Conservation (phyloP, 2,329 filamentous ascomycete genomes). For the Ilyonectria sp. region DNA sequence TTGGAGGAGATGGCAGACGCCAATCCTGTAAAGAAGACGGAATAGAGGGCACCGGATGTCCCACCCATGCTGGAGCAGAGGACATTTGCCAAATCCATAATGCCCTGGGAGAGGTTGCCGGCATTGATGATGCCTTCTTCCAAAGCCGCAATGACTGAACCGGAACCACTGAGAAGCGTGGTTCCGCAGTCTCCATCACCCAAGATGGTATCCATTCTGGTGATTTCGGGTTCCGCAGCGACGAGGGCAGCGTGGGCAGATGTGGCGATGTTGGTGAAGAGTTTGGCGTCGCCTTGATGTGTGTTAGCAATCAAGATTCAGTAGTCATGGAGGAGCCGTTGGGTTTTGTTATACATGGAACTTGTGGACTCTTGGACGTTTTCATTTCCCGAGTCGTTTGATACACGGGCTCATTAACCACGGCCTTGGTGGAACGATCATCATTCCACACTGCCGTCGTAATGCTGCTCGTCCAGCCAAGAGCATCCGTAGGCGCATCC, state of each 20-base stretch:
- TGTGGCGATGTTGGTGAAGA: neutral
- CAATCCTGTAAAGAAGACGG: constrained; percentile 21
- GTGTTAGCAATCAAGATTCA: neutral
- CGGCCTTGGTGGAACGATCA: neutral
- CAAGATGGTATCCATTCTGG: constrained; percentile 17
- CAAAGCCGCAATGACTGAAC: constrained; percentile 6
- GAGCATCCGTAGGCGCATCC: constrained; percentile 10
- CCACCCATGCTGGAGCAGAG: constrained; percentile 26
- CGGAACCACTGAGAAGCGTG: constrained; percentile 16
- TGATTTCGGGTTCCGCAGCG: constrained; percentile 17
- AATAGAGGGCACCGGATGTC: constrained; percentile 19
- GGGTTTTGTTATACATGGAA: too few relatives aligned
- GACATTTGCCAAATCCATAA: constrained; percentile 17
- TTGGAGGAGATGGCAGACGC: too few relatives aligned
- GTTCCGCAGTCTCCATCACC: constrained; percentile 25
- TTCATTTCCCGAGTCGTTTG: too few relatives aligned
- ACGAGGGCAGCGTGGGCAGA: constrained; percentile 11
- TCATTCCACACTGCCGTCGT: neutral
- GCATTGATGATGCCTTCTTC: constrained; percentile 1
- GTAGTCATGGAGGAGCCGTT: too few relatives aligned
- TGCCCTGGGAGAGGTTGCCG: constrained; percentile 15
- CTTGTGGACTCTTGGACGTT: too few relatives aligned
- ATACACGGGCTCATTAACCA: neutral
- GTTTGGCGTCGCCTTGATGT: neutral
- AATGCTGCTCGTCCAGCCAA: constrained; percentile 15